Conservation (phyloP, 495 filamentous ascomycete species). For the Rostrohypoxylon terebratum region DNA sequence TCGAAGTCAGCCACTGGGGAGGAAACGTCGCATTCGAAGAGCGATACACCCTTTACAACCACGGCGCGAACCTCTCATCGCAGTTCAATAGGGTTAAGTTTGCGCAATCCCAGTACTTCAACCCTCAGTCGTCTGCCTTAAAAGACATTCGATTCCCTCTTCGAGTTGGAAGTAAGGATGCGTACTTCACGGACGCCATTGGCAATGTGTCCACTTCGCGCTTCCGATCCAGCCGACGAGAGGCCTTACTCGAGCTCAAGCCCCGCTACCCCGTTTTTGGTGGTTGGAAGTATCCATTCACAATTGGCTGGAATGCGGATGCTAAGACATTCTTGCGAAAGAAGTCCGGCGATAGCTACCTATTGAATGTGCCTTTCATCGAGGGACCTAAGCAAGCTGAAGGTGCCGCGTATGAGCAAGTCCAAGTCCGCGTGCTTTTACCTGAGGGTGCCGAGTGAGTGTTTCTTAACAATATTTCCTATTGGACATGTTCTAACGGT, state of each 20-base stretch:
- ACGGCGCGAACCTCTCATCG: slow-evolving; percentile 81
- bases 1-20: slow-evolving; percentile 98
- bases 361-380: slow-evolving; percentile 95
- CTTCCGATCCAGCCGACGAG: slow-evolving; percentile 81
- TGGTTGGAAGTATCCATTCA: slow-evolving; percentile 97
- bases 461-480: slow-evolving; percentile 10
- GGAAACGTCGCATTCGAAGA: slow-evolving; percentile 96
- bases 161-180: slow-evolving; percentile 77
- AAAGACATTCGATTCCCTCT: slow-evolving; percentile 86
- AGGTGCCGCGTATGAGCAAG: slow-evolving; percentile 84
- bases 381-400: slow-evolving; percentile 89
- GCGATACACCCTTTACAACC: slow-evolving; percentile 88
- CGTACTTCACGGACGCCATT: slow-evolving; percentile 97
- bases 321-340: slow-evolving; percentile 79
- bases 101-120: slow-evolving; percentile 80
- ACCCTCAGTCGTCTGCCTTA: slow-evolving; percentile 78
- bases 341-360: slow-evolving; percentile 70
- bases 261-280: slow-evolving; percentile 95
- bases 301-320: slow-evolving; percentile 92
- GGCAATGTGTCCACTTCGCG: slow-evolving; percentile 95
- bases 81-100: slow-evolving; percentile 91
- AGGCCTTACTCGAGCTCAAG: slow-evolving; percentile 87
- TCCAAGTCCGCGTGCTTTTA: slow-evolving; percentile 82
- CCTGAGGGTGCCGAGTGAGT: slow-evolving; percentile 92
- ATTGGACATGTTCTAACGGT: slow-evolving; percentile 44